Conservation (phyloP, 2,329 filamentous ascomycete species). For the Fusarium neocosmosporiellum region DNA sequence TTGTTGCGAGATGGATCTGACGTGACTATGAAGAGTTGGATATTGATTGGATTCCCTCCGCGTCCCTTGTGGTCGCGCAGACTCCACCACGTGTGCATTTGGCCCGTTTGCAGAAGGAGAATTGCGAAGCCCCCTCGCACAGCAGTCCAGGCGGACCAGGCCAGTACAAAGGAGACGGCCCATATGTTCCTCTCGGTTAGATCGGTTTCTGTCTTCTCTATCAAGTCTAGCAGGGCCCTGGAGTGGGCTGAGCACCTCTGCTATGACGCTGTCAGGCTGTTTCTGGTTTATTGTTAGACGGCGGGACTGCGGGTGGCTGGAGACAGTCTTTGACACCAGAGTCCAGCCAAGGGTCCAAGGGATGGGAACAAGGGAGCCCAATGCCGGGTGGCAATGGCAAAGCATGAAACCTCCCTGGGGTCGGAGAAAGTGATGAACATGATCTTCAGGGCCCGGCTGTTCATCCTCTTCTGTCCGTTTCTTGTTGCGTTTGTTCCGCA, state of each 20-base stretch:
- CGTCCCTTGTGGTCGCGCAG: slow-evolving; percentile 20
- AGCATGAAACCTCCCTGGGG: slow-evolving; percentile 9
- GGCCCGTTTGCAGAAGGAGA: slow-evolving; percentile 24
- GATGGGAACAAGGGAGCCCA: slow-evolving; percentile 20
- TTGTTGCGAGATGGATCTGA: slow-evolving; percentile 9
- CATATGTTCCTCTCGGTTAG: slow-evolving; percentile 11
- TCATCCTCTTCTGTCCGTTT: slow-evolving; percentile 30
- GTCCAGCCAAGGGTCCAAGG: slow-evolving; percentile 29
- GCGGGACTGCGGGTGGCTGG: slow-evolving; percentile 31
- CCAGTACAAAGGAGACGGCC: slow-evolving; percentile 6
- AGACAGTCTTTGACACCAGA: slow-evolving; percentile 11
- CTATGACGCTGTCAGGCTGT: slow-evolving; percentile 29
- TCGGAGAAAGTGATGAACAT: slow-evolving; percentile 10
- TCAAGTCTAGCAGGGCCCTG: not conserved
- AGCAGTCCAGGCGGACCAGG: slow-evolving; percentile 15
- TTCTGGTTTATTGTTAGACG: slow-evolving; percentile 31
- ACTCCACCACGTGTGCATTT: slow-evolving; percentile 19
- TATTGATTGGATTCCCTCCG: slow-evolving; percentile 37
- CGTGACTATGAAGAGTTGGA: not conserved
- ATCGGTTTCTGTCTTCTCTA: slow-evolving; percentile 9
- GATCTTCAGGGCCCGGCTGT: slow-evolving; percentile 25
- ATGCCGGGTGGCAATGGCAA: not conserved
- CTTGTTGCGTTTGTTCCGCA: slow-evolving; percentile 26
- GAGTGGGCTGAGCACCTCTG: not conserved
- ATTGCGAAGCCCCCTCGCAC: slow-evolving; percentile 23